Evolutionary conservation across 2,329 filamentous ascomycete genomes (phyloP).

Genomic region (Hymenoscyphus infarciens): DNA sequence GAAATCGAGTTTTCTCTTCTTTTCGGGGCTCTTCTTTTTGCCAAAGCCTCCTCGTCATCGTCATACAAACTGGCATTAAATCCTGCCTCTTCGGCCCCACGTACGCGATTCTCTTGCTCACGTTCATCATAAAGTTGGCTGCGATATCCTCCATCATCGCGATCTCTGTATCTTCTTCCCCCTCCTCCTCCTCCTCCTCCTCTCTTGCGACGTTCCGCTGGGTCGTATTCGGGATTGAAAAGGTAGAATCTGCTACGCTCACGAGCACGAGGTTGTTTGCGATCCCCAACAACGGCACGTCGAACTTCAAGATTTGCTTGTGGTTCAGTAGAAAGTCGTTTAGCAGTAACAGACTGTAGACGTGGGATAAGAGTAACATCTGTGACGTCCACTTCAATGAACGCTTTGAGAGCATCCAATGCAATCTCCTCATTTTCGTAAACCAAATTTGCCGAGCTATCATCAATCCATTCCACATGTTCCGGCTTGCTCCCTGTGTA

Average conservation of each 20-base stretch:
- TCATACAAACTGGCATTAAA: conserved; percentile 84
- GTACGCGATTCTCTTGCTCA: conserved; percentile 38
- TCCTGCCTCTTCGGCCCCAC: conserved; percentile 49
- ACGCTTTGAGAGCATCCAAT: conserved; percentile 51
- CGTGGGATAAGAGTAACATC: conserved; percentile 54
- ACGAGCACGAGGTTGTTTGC: conserved; percentile 74
- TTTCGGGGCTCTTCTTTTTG: conserved; percentile 34
- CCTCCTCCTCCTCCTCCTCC: conserved; percentile 46
- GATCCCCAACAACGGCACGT: conserved; percentile 70
- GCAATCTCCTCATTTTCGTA: conserved; percentile 58
- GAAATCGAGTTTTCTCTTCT: conserved; percentile 36
- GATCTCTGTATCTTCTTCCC: conserved; percentile 58
- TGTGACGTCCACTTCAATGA: conserved; percentile 47
- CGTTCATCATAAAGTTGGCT: conserved; percentile 43
- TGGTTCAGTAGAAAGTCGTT: conserved; percentile 63
- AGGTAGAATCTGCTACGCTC: conserved; percentile 88
- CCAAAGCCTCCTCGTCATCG: conserved; percentile 50
- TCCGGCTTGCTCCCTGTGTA: conserved; percentile 53
- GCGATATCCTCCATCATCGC: conserved; percentile 45
- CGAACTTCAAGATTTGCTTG: conserved; percentile 69
- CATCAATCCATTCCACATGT: conserved; percentile 90
- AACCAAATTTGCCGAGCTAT: conserved; percentile 82
- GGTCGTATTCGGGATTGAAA: conserved; percentile 84
- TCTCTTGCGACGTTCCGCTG: conserved; percentile 64
- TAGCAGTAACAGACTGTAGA: conserved; percentile 66